Evolutionary conservation across 345 rosid genomes (phyloP).

Genomic region (Noccaea caerulescens): DNA sequence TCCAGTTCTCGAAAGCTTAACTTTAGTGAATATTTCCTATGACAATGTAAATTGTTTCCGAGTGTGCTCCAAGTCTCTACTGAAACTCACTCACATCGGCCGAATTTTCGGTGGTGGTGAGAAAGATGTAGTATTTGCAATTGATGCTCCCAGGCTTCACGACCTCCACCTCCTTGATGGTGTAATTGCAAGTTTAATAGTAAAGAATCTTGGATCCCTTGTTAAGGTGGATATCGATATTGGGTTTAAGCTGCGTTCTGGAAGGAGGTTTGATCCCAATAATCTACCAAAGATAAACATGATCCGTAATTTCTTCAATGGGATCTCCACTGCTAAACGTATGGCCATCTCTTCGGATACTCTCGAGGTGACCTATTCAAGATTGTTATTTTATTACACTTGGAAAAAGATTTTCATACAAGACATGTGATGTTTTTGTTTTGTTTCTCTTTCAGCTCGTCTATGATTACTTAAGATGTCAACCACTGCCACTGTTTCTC

Average conservation of each 20-base stretch:
- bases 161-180: background rate
- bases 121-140: background rate
- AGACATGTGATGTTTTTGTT: background rate
- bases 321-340: background rate
- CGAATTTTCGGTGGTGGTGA: no score
- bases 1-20: background rate
- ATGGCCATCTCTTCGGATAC: background rate
- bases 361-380: constrained; percentile 14
- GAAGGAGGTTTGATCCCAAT: background rate
- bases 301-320: background rate
- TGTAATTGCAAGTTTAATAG: background rate
- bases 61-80: constrained; percentile 22
- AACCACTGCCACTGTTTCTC: constrained; percentile 11
- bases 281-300: constrained; percentile 15
- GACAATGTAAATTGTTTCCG: background rate
- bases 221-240: background rate
- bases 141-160: constrained; percentile 27
- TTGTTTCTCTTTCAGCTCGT: background rate
- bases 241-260: background rate
- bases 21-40: background rate
- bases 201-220: background rate
- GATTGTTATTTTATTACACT: no score
- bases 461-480: constrained; percentile 9
- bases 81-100: background rate
- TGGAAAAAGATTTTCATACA: no score